Base-by-base conservation (phyloP, 2,329 filamentous ascomycete genomes). In the Cercospora sp. region DNA sequence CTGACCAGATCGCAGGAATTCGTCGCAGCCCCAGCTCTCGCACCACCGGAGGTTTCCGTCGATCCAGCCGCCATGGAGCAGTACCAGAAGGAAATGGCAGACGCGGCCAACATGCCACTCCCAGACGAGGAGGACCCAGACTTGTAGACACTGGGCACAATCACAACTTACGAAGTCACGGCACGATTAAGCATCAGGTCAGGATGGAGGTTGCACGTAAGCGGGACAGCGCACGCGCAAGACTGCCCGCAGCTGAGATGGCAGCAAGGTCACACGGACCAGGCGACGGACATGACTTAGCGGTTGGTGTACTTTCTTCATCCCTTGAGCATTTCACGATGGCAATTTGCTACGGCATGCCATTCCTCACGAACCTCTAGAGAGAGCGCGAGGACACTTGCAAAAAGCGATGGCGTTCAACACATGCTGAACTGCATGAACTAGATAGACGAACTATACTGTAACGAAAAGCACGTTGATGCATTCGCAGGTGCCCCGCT, bases 21-120 rank as follows among this genome's bases (percentile, higher is more conserved):
- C 80, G 94, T 98, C 77, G 95, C 95, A 78, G 94, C 93, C 71
- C 92, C 93, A 72, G 95, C 95, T 77, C 90, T 99, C 77, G 95
- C 94, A 74, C 95, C 95, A 76, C 94, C 95, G 71, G 94, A 95
- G 81, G 93, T 94, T 77, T 85, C 90, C 80, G 92, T 99, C 82
- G 93, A 98, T 84, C 87, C 91, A 83, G 87, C 85, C 66, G 90
- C 96, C 73, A 87, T 97, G 78, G 86, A 88, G 76, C 82, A 92
- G 85, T 97, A 97, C 87, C 85, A 90, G 82, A 85, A 90, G 83
- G 95, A 99, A 87, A 97, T 99, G 92, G 83, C 88, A 70, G 87
- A 86, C 61, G 95, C 95, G 72, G 89, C 91, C 72, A 77, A 86
- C 72, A 89, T 91, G 89, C 93, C 95, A 78, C 92, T 99, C 77